These are phyloP conservation scores for Citeromyces nyonsensis DNA, from an alignment of 805 yeast species.

Conservation along the genomic window DNA sequence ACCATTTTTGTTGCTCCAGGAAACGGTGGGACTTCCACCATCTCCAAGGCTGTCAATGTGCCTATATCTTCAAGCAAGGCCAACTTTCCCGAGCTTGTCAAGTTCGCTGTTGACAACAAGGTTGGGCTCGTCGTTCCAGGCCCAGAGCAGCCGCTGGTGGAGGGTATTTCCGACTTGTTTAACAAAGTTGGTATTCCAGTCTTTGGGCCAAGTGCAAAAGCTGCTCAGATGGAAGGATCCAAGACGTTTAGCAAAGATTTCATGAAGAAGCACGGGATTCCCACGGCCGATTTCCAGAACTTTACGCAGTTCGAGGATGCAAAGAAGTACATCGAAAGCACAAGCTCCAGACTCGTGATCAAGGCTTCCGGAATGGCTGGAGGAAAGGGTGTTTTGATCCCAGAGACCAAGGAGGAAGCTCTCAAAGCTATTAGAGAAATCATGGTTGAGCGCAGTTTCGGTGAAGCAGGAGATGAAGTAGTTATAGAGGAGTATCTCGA, in stretches of 20 bases:
- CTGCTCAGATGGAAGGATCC: conserved; percentile 94
- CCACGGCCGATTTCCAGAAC: conserved; percentile 84
- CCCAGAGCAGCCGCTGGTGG: conserved; percentile 98
- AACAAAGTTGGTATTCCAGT: conserved; percentile 81
- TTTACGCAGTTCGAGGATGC: conserved; percentile 72
- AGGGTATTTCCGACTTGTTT: conserved; percentile 70
- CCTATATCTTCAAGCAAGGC: conserved; percentile 46
- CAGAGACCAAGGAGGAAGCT: conserved; percentile 75
- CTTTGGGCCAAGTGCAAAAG: conserved; percentile 87
- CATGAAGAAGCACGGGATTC: conserved; percentile 84
- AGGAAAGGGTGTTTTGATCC: conserved; percentile 96
- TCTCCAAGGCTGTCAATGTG: conserved; percentile 50
- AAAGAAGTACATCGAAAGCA: conserved; percentile 43
- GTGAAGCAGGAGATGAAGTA: conserved; percentile 86
- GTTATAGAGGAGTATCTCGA: conserved; percentile 93
- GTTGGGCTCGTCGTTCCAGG: conserved; percentile 84
- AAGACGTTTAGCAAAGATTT: conserved; percentile 88
- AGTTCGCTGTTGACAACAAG: conserved; percentile 55
- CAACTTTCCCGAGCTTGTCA: conserved; percentile 57
- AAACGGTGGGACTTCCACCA: conserved; percentile 75
- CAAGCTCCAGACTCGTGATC: conserved; percentile 69
- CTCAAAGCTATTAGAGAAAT: conserved; percentile 67
- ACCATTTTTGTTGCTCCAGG: conserved; percentile 90
- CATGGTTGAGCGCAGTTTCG: conserved; percentile 83
- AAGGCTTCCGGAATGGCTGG: conserved; percentile 98